These are phyloP conservation scores for Meyerozyma carpophila DNA, from an alignment of 1,139 yeast species.

Conservation along the genomic window DNA sequence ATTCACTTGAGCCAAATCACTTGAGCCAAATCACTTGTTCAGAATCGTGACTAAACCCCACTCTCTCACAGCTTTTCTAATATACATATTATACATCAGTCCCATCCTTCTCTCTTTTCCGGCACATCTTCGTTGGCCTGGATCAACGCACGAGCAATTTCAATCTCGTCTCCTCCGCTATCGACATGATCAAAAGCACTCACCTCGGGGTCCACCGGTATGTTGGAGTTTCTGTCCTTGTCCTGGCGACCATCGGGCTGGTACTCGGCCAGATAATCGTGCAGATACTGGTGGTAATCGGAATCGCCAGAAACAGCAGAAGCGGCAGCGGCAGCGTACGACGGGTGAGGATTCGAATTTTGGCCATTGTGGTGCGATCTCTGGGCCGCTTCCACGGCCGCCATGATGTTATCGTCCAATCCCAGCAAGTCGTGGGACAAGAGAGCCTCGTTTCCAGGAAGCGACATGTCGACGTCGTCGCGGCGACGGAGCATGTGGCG, in stretches of 20 bases:
- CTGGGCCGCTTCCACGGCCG: conserved; percentile 65
- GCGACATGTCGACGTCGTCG: conserved; percentile 31
- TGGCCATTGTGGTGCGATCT: conserved; percentile 23
- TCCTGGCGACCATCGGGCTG: conserved; percentile 1
- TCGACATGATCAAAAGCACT: conserved; percentile 46
- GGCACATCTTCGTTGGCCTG: conserved; percentile 48
- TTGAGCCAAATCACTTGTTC: too few relatives aligned
- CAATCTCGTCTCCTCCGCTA: conserved; percentile 49
- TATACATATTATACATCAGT: conserved; percentile 2
- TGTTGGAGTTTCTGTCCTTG: conserved; percentile 14
- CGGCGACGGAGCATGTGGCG: conserved; percentile 17
- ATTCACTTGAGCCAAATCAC: too few relatives aligned
- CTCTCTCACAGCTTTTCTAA: too few relatives aligned
- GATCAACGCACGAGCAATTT: conserved; percentile 61
- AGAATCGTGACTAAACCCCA: too few relatives aligned
- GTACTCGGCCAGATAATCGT: conserved; percentile 11
- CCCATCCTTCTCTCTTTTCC: conserved; percentile 6
- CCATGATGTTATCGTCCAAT: conserved; percentile 52
- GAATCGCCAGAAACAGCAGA: conserved; percentile 25
- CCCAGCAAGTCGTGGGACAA: conserved; percentile 35
- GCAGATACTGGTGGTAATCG: conserved; percentile 16
- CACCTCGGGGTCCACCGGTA: conserved; percentile 59
- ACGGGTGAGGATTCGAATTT: conserved; percentile 13
- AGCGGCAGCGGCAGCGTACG: conserved; percentile 42
- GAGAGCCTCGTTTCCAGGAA: conserved; percentile 25